These are phyloP conservation scores for Epicoccum sorghinum DNA, from an alignment of 2,329 filamentous ascomycete genomes.

Conservation along the genomic window DNA sequence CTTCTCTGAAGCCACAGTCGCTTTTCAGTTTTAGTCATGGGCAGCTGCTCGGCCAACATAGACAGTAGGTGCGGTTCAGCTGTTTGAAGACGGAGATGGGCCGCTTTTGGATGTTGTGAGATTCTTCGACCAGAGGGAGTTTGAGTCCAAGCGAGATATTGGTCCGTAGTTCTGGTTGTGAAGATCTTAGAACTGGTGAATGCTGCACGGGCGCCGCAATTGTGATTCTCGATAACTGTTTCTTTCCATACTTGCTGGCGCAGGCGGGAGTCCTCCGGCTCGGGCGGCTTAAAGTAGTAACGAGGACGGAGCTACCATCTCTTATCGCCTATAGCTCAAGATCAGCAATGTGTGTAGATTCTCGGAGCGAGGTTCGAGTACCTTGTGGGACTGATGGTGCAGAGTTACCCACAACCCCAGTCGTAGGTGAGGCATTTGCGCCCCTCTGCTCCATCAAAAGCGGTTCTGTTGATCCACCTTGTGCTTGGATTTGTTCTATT, in stretches of 20 bases:
- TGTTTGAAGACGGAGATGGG: not conserved
- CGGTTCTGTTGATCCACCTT: not conserved
- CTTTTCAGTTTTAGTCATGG: not conserved
- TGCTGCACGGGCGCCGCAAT: not conserved
- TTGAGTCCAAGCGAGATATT: not conserved
- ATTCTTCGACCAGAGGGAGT: too few species aligned
- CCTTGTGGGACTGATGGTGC: not conserved
- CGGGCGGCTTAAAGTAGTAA: not conserved
- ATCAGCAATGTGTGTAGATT: not conserved
- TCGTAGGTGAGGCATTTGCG: not conserved
- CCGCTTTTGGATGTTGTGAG: too few species aligned
- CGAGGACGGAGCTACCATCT: constrained; percentile 11
- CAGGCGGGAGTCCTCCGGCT: not conserved
- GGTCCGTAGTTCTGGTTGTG: not conserved
- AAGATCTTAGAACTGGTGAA: constrained; percentile 1
- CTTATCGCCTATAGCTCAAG: not conserved
- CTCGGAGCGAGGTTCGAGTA: not conserved
- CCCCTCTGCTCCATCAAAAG: not conserved
- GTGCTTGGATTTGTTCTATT: too few species aligned
- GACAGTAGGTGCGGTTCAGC: not conserved
- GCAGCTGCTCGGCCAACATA: not conserved
- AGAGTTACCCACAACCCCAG: not conserved
- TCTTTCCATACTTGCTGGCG: not conserved
- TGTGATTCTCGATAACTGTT: not conserved
- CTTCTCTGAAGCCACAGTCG: not conserved